Evolutionary conservation across 805 yeast species (phyloP).

Genomic region (Candida endomychidarum): DNA sequence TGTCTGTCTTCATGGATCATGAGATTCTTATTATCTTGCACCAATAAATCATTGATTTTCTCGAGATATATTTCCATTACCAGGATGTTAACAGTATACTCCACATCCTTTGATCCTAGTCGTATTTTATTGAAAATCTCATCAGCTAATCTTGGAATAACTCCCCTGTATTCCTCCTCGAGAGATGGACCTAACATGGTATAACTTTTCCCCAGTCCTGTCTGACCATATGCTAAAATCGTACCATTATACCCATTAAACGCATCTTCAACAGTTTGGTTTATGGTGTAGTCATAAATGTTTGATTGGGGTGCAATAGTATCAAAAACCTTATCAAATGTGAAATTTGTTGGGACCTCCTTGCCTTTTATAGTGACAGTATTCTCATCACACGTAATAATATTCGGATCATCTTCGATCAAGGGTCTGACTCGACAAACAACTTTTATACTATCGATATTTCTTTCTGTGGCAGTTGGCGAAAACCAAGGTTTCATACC

Average conservation of each 20-base stretch:
- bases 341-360: slow-evolving; percentile 37
- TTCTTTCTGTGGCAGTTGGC: background rate
- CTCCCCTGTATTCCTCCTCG: slow-evolving; percentile 47
- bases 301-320: slow-evolving; percentile 52
- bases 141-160: slow-evolving; percentile 71
- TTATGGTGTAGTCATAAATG: slow-evolving; percentile 58
- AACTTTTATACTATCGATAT: slow-evolving; percentile 52
- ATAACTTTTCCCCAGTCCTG: slow-evolving; percentile 74
- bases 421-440: slow-evolving; percentile 72
- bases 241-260: slow-evolving; percentile 77
- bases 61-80: slow-evolving; percentile 85
- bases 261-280: slow-evolving; percentile 66
- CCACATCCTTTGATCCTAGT: slow-evolving; percentile 47
- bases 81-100: slow-evolving; percentile 66
- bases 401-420: slow-evolving; percentile 17
- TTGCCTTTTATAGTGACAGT: slow-evolving; percentile 29
- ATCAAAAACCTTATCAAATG: slow-evolving; percentile 66
- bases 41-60: slow-evolving; percentile 66
- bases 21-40: slow-evolving; percentile 34
- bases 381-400: slow-evolving; percentile 16
- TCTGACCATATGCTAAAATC: slow-evolving; percentile 76
- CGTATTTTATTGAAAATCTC: slow-evolving; percentile 58
- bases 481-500: background rate
- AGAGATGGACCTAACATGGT: slow-evolving; percentile 69
- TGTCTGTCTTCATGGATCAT: slow-evolving; percentile 61